phyloP scores from a whole-genome alignment of 225 moss, liverwort and hornwort species.

The Rhytidiadelphus loreus region DNA sequence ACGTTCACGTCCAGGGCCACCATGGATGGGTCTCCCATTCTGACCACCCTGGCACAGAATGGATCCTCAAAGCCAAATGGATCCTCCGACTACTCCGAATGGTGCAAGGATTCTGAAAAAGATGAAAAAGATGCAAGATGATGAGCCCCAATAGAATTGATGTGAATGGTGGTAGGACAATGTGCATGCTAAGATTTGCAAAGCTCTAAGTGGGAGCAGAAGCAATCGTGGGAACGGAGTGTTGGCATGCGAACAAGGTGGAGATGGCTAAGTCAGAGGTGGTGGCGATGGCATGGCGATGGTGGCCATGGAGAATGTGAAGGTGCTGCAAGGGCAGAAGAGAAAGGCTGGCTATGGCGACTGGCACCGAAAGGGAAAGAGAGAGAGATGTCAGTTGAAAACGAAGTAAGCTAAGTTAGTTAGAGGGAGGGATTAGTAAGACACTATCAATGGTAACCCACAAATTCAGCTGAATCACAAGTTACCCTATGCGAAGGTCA shows the following conservation, averaged over 20 bases:
- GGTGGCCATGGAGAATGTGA: not conserved
- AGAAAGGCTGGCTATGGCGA: not conserved
- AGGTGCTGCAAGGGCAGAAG: not conserved
- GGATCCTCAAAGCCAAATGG: not conserved
- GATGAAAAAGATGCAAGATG: not conserved
- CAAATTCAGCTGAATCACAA: not conserved
- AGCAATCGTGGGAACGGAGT: not conserved
- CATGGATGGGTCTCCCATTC: not conserved
- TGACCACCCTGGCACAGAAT: not conserved
- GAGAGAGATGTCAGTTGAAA: slow-evolving; percentile 13
- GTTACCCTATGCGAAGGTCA: not conserved
- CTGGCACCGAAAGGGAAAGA: not conserved
- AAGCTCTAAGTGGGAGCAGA: not conserved
- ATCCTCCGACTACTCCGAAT: not conserved
- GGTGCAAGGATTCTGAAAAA: not conserved
- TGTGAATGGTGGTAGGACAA: not conserved
- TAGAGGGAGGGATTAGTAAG: not conserved
- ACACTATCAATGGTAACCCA: not conserved
- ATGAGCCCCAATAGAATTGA: not conserved
- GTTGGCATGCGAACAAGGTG: not conserved
- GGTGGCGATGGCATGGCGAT: not conserved
- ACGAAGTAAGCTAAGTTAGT: not conserved
- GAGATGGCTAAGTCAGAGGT: not conserved
- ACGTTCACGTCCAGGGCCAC: not conserved
- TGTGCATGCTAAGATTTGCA: not conserved